Percentiles rank a stretch among this genome's conserved stretches.
phyloP scores from a whole-genome alignment of 2,329 filamentous ascomycete species.

The Epichloe gansuensis region DNA sequence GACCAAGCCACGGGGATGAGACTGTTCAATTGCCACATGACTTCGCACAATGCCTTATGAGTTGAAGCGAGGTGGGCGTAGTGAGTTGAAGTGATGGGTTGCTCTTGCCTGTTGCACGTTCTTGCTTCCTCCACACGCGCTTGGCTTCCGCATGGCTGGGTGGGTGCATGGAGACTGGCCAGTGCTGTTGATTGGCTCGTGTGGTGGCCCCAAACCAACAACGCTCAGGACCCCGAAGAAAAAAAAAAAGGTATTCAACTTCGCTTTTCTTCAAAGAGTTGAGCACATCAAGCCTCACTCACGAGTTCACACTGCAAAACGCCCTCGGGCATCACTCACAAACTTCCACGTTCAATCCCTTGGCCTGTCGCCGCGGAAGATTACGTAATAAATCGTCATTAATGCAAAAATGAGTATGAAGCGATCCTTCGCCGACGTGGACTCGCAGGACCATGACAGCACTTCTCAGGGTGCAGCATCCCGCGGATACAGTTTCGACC shows the following conservation, averaged over 20 bases:
- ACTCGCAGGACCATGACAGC: slow-evolving; percentile 6
- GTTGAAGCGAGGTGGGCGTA: neutral
- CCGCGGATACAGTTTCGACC: slow-evolving; percentile 4
- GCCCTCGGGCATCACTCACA: neutral
- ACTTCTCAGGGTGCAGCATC: neutral
- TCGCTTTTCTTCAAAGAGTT: neutral
- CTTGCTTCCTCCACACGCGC: too few relatives aligned
- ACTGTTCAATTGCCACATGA: slow-evolving; percentile 1
- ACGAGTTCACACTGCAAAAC: neutral
- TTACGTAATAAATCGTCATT: neutral
- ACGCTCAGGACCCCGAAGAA: neutral
- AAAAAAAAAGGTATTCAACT: neutral
- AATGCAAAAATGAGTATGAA: slow-evolving; percentile 19
- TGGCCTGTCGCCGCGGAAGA: neutral
- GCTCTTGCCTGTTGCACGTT: neutral
- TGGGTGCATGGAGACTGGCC: neutral
- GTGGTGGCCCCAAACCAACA: neutral
- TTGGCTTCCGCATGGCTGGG: neutral
- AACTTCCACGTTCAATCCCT: neutral
- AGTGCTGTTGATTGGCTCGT: neutral
- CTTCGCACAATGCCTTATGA: neutral
- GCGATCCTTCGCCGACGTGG: slow-evolving; percentile 18
- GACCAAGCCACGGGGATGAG: too few relatives aligned
- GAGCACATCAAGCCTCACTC: neutral
- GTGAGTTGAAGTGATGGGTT: neutral